Evolutionary conservation across 1,284 basidiomycete genomes (phyloP).

Genomic region (Taiwanofungus camphoratus): DNA sequence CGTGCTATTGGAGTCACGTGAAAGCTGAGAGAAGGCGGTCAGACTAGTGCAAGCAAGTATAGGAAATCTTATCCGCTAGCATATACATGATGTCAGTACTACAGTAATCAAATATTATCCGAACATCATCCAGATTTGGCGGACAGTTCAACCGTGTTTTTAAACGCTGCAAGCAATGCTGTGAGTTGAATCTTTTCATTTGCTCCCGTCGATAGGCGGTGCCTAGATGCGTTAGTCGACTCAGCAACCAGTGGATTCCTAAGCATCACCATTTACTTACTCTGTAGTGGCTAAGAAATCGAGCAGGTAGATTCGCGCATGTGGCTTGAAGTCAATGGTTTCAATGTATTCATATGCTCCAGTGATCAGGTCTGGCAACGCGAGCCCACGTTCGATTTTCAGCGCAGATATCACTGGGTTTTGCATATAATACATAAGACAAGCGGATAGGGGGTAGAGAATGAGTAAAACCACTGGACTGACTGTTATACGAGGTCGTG

Average conservation of each 20-base stretch:
- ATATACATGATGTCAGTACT: background rate
- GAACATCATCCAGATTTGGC: constrained; percentile 28
- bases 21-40: too few relatives aligned
- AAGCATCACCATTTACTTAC: constrained; percentile 62
- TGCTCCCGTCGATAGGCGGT: constrained; percentile 89
- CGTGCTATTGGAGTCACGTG: too few relatives aligned
- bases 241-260: too few relatives aligned
- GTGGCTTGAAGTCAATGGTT: constrained; percentile 79
- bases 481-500: constrained; percentile 86
- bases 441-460: too few relatives aligned
- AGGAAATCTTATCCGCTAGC: too few relatives aligned
- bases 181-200: constrained; percentile 95
- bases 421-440: background rate
- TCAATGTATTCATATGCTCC: constrained; percentile 91
- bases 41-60: too few relatives aligned
- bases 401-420: constrained; percentile 75
- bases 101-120: background rate
- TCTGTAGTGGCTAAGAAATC: constrained; percentile 89
- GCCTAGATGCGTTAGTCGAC: too few relatives aligned
- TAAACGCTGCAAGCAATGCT: constrained; percentile 89
- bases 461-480: too few relatives aligned
- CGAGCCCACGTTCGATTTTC: constrained; percentile 90
- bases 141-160: constrained; percentile 81
- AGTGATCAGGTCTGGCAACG: constrained; percentile 91
- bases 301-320: constrained; percentile 86